Conservation (phyloP, 1,284 basidiomycete species). For the Meira miltonrushii region DNA sequence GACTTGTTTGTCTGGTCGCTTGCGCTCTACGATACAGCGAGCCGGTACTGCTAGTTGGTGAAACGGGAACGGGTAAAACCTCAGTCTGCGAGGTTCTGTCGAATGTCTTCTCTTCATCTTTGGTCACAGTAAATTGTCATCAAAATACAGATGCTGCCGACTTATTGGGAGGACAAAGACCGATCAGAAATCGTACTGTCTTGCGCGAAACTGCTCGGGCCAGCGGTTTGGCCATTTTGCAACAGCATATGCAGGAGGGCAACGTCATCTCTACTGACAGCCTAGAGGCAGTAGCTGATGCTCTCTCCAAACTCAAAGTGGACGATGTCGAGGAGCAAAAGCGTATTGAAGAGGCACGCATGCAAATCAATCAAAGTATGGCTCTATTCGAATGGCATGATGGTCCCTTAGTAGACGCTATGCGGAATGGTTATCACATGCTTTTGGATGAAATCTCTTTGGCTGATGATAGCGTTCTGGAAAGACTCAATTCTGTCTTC, state of each 20-base stretch:
- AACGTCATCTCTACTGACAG: not conserved
- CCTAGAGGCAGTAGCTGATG: conserved; percentile 1
- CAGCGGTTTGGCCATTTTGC: conserved; percentile 31
- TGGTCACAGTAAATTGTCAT: conserved; percentile 86
- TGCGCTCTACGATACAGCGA: conserved; percentile 84
- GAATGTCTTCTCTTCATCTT: conserved; percentile 61
- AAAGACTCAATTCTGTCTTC: conserved; percentile 92
- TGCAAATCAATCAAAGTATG: conserved; percentile 56
- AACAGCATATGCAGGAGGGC: too few relatives aligned
- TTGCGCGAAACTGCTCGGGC: conserved; percentile 52
- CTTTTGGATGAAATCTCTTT: conserved; percentile 95
- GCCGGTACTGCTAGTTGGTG: conserved; percentile 93
- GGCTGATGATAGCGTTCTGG: conserved; percentile 95
- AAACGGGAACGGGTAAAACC: conserved; percentile 96
- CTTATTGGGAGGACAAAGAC: conserved; percentile 86
- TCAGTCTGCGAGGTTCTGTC: conserved; percentile 90
- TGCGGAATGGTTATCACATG: conserved; percentile 78
- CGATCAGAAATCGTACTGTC: conserved; percentile 71
- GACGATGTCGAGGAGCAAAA: not conserved
- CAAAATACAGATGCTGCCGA: conserved; percentile 99
- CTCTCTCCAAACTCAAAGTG: not conserved
- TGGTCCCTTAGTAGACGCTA: conserved; percentile 87
- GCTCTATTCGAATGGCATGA: conserved; percentile 95
- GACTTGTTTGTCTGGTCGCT: conserved; percentile 77
- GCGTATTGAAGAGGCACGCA: conserved; percentile 51